These are phyloP conservation scores for Phytopythium mirpurense DNA, from an alignment of 352 stramenopile species.

Conservation along the genomic window DNA sequence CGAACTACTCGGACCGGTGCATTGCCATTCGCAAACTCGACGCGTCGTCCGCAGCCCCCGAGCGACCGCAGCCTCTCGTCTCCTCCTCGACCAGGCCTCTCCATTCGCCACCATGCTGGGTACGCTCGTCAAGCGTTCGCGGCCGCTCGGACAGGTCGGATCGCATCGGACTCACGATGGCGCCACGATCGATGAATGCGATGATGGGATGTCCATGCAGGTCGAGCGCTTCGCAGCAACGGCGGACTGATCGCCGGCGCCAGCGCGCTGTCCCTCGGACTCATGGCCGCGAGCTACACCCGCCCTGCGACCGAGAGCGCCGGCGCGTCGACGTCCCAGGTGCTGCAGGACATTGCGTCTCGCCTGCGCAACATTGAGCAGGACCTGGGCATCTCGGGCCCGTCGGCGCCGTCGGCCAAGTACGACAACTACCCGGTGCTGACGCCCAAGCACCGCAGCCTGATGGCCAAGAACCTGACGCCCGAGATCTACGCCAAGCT, in stretches of 20 bases:
- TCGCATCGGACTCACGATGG: too few species aligned
- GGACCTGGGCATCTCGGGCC: constrained; percentile 45
- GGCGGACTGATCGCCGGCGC: constrained; percentile 44
- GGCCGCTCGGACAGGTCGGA: too few species aligned
- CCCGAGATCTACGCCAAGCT: constrained; percentile 68
- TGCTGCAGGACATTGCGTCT: constrained; percentile 60
- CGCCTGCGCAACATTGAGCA: constrained; percentile 59
- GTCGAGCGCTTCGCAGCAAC: constrained; percentile 51
- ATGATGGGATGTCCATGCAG: constrained; percentile 20
- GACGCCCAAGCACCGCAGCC: constrained; percentile 61
- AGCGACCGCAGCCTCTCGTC: background rate
- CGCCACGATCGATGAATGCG: too few species aligned
- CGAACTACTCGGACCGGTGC: too few species aligned
- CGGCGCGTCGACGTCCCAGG: constrained; percentile 39
- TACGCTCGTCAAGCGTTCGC: background rate
- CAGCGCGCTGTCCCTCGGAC: constrained; percentile 47
- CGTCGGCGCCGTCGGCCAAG: constrained; percentile 11
- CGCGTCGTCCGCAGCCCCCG: constrained; percentile 5
- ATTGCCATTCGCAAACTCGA: constrained; percentile 22
- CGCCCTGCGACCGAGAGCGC: constrained; percentile 38
- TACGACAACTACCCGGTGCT: constrained; percentile 79
- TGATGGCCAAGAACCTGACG: constrained; percentile 78
- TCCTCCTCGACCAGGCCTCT: constrained; percentile 15
- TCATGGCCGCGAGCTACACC: constrained; percentile 40
- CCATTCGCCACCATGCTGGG: constrained; percentile 15